phyloP scores from a whole-genome alignment of 2,329 filamentous ascomycete genomes.

The Teratosphaeria gauchensis region DNA sequence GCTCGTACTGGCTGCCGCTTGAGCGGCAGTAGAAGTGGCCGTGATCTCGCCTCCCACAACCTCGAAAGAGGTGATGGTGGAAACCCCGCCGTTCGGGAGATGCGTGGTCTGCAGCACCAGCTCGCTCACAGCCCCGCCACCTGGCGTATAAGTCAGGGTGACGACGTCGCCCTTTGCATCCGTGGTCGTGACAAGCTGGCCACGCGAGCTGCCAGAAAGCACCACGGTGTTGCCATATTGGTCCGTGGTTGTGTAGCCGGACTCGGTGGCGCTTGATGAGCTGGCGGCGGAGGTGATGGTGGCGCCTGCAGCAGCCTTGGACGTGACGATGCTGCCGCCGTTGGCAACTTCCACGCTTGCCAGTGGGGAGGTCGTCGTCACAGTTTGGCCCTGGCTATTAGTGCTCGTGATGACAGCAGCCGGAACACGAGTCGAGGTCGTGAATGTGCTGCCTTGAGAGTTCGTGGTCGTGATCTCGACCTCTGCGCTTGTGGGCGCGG shows the following conservation, averaged over 20 bases:
- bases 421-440: conserved; percentile 29
- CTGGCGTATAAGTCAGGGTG: conserved; percentile 39
- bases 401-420: conserved; percentile 32
- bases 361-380: conserved; percentile 28
- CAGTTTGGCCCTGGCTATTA: conserved; percentile 27
- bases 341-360: conserved; percentile 29
- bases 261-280: not conserved
- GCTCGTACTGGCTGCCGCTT: conserved; percentile 5
- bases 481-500: conserved; percentile 22
- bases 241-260: conserved; percentile 29
- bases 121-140: conserved; percentile 30
- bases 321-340: conserved; percentile 29
- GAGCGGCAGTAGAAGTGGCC: conserved; percentile 6
- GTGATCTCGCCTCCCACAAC: conserved; percentile 27
- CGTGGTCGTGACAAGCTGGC: conserved; percentile 36
- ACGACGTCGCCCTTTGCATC: conserved; percentile 32
- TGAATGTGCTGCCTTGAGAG: conserved; percentile 17
- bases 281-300: conserved; percentile 16
- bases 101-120: conserved; percentile 29
- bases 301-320: conserved; percentile 28
- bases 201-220: conserved; percentile 22
- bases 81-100: conserved; percentile 25
- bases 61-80: conserved; percentile 36
- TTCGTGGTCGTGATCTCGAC: conserved; percentile 24
- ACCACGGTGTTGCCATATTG: conserved; percentile 29